A percentile compares a stretch with the other conserved stretches of the same genome.
Conservation (phyloP, 163 green algal species). For the Botryococcus braunii region DNA sequence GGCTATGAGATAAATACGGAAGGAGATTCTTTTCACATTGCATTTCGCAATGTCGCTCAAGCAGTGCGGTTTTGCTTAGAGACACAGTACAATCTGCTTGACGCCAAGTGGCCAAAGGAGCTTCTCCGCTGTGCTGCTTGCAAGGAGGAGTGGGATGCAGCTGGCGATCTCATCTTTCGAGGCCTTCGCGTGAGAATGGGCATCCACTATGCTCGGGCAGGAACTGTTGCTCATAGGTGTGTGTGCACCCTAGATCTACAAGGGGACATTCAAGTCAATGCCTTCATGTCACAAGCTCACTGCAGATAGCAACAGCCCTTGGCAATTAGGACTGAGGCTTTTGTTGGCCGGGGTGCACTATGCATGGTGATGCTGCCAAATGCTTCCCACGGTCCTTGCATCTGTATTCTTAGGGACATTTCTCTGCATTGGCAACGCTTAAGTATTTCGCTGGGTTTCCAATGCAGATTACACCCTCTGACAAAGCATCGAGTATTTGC, state of each 20-base stretch:
- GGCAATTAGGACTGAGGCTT: not conserved
- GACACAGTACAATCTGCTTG: constrained; percentile 57
- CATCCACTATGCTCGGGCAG: constrained; percentile 67
- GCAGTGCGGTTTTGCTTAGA: constrained; percentile 62
- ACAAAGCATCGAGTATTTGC: constrained; percentile 67
- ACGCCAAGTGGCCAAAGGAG: constrained; percentile 51
- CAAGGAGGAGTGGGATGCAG: constrained; percentile 9
- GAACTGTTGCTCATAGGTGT: constrained; percentile 49
- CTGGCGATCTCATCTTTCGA: constrained; percentile 35
- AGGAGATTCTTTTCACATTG: constrained; percentile 59
- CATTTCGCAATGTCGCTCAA: constrained; percentile 35
- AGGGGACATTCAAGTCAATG: not conserved
- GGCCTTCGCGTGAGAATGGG: constrained; percentile 76
- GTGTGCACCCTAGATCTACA: not conserved
- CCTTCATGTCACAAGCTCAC: not conserved
- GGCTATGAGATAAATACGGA: constrained; percentile 60
- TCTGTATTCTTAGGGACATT: too few relatives aligned
- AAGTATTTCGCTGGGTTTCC: too few relatives aligned
- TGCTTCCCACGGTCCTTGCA: not conserved
- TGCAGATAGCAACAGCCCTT: not conserved
- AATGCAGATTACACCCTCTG: constrained; percentile 48
- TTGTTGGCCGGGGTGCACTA: not conserved
- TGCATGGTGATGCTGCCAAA: not conserved
- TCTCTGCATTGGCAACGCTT: too few relatives aligned
- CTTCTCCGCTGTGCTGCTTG: constrained; percentile 32